Evolutionary conservation across 2,329 filamentous ascomycete genomes (phyloP).

Genomic region (Chaetomiaceae sp.): DNA sequence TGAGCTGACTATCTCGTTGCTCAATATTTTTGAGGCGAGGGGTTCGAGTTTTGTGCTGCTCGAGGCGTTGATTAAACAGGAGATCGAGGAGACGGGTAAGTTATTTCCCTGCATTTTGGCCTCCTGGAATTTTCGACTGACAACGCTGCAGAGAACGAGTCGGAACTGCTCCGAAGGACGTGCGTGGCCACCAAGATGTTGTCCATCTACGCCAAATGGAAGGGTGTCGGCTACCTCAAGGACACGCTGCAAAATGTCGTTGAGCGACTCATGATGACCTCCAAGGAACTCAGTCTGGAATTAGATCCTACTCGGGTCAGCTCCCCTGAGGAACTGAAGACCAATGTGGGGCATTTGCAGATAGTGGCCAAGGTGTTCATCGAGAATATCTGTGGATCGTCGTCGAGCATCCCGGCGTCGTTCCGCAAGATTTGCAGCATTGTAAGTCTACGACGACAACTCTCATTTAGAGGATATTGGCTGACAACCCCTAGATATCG

Average conservation of each 20-base stretch:
- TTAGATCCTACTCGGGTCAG: conserved; percentile 59
- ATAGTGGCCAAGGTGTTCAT: conserved; percentile 68
- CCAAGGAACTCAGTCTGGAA: conserved; percentile 64
- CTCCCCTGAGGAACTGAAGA: conserved; percentile 59
- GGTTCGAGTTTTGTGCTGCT: conserved; percentile 60
- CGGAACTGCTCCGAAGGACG: conserved; percentile 62
- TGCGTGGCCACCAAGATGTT: conserved; percentile 71
- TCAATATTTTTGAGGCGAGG: conserved; percentile 66
- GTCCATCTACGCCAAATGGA: conserved; percentile 68
- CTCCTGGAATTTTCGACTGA: not conserved
- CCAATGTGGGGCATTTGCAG: conserved; percentile 61
- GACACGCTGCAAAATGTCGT: conserved; percentile 63
- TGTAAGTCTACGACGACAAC: conserved; percentile 39
- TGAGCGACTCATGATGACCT: conserved; percentile 61
- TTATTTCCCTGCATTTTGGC: not conserved
- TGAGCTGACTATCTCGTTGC: conserved; percentile 61
- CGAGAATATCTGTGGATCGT: conserved; percentile 63
- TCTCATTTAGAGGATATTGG: conserved; percentile 27
- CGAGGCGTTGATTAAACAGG: conserved; percentile 63
- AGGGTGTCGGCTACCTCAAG: conserved; percentile 59
- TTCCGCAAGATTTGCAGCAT: conserved; percentile 66
- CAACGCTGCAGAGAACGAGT: conserved; percentile 53
- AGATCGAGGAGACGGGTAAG: conserved; percentile 61
- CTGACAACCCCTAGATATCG: conserved; percentile 42
- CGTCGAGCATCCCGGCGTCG: conserved; percentile 55